These are phyloP conservation scores for Collybiopsis luxurians DNA, from an alignment of 768 basidiomycete species.

Conservation along the genomic window DNA sequence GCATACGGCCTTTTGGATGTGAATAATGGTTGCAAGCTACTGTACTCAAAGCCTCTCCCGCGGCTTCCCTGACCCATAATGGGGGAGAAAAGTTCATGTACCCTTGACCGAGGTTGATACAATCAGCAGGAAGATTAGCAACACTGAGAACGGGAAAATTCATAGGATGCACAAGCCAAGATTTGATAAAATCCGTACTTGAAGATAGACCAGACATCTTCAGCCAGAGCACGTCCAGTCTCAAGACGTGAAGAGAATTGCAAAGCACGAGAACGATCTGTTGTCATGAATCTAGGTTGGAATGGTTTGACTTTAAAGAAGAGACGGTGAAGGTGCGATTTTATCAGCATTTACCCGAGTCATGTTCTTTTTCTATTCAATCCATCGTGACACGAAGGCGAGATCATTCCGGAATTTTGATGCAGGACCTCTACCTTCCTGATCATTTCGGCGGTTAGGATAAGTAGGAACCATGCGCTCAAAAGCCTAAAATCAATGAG, in stretches of 20 bases:
- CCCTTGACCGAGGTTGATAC: constrained; percentile 93
- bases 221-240: constrained; percentile 73
- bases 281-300: constrained; percentile 13
- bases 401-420: too few species aligned
- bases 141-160: constrained; percentile 44
- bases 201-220: constrained; percentile 92
- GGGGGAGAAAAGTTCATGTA: constrained; percentile 95
- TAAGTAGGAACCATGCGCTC: too few species aligned
- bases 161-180: not conserved
- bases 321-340: not conserved
- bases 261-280: constrained; percentile 50
- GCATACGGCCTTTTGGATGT: constrained; percentile 84
- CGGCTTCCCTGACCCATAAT: constrained; percentile 72
- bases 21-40: constrained; percentile 83
- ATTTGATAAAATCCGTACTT: constrained; percentile 49
- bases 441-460: too few species aligned
- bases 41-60: constrained; percentile 59
- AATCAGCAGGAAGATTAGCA: constrained; percentile 84
- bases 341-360: not conserved
- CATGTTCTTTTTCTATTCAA: too few species aligned
- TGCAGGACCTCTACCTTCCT: too few species aligned
- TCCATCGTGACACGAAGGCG: too few species aligned
- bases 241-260: constrained; percentile 69
- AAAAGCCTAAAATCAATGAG: too few species aligned
- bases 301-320: constrained; percentile 1